These are phyloP conservation scores for Trypanosoma brucei DNA, from an alignment of 208 protist genomes.

Conservation along the genomic window DNA sequence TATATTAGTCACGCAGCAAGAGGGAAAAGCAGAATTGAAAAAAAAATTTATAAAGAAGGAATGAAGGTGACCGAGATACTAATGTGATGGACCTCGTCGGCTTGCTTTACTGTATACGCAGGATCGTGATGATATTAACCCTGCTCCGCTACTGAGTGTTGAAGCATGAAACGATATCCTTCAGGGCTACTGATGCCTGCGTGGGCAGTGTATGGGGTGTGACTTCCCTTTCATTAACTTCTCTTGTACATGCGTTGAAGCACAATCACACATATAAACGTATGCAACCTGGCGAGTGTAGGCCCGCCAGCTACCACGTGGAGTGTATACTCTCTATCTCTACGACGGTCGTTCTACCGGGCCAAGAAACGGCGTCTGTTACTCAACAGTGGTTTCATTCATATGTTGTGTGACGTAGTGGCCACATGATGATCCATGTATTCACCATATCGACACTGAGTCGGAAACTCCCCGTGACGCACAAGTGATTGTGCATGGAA, in stretches of 20 bases:
- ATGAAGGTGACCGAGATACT: constrained; percentile 29
- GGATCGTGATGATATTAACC: constrained; percentile 11
- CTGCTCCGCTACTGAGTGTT: constrained; percentile 18
- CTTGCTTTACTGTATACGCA: not conserved
- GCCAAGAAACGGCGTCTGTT: constrained; percentile 15
- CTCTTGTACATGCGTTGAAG: not conserved
- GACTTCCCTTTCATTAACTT: constrained; percentile 2
- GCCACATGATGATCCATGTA: constrained; percentile 24
- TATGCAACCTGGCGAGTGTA: not conserved
- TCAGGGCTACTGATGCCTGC: constrained; percentile 16
- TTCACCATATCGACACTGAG: constrained; percentile 32
- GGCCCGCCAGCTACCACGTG: constrained; percentile 36
- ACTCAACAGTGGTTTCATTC: not conserved
- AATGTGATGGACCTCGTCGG: not conserved
- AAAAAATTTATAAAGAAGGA: constrained; percentile 1
- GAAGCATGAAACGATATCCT: not conserved
- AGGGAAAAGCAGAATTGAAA: no score
- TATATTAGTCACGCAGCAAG: no score
- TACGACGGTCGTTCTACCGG: constrained; percentile 37
- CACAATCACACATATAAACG: no score
- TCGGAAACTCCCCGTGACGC: constrained; percentile 22
- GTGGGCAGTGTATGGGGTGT: not conserved
- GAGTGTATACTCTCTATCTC: constrained; percentile 36
- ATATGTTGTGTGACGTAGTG: not conserved
- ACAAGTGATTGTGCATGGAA: constrained; percentile 23